Evolutionary conservation across 495 filamentous ascomycete genomes (phyloP).

Genomic region (Hyaloscypha variabilis): DNA sequence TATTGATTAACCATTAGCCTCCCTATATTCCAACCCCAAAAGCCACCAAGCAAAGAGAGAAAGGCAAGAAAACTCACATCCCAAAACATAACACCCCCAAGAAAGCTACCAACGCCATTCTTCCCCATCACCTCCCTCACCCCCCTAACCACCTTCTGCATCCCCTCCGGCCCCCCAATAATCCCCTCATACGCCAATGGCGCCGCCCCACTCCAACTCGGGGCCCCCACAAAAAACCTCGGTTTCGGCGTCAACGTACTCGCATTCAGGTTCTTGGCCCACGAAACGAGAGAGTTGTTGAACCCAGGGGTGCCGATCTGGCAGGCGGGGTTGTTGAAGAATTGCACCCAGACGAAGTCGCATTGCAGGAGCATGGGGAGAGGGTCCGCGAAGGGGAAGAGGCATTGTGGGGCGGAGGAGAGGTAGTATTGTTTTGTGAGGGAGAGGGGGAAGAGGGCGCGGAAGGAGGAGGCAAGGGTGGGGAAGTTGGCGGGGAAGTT

Average conservation of each 20-base stretch:
- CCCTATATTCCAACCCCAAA: not conserved
- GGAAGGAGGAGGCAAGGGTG: slow-evolving; percentile 40
- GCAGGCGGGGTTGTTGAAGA: slow-evolving; percentile 42
- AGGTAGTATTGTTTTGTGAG: slow-evolving; percentile 50
- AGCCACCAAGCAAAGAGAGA: too few relatives aligned
- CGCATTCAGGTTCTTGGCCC: slow-evolving; percentile 37
- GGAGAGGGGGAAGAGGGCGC: slow-evolving; percentile 36
- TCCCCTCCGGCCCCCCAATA: slow-evolving; percentile 23
- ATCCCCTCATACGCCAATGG: slow-evolving; percentile 30
- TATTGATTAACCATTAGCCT: slow-evolving; percentile 1
- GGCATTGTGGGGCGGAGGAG: slow-evolving; percentile 57
- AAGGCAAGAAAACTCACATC: not conserved
- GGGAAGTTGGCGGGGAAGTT: slow-evolving; percentile 38
- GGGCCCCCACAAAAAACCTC: slow-evolving; percentile 46
- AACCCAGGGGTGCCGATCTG: slow-evolving; percentile 10
- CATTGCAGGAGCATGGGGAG: not conserved
- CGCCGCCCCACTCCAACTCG: slow-evolving; percentile 27
- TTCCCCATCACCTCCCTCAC: not conserved
- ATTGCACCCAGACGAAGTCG: slow-evolving; percentile 36
- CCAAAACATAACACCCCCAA: not conserved
- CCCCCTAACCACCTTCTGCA: not conserved
- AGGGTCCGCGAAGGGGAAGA: slow-evolving; percentile 21
- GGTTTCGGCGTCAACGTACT: slow-evolving; percentile 33
- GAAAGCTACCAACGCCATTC: too few relatives aligned
- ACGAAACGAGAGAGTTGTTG: slow-evolving; percentile 36